Base-by-base conservation (phyloP, 2,329 filamentous ascomycete genomes). In the Alternaria novae-zelandiae region DNA sequence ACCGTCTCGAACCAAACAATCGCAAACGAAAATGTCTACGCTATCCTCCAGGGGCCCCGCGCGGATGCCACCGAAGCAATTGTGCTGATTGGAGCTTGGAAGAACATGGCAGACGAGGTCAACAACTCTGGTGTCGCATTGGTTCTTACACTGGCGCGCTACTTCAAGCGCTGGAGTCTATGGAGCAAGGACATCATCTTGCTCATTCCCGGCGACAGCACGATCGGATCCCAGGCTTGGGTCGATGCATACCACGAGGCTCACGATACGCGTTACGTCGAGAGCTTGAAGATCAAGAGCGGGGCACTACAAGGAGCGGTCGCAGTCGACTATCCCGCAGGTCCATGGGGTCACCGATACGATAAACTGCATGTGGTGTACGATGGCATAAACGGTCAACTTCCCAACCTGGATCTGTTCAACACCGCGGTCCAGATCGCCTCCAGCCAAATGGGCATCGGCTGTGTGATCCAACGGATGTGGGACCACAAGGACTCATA, bases 181-280 rank as follows among this genome's bases (percentile, higher is more conserved):
- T 99, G 96, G 96, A 97, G 94, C 63, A 99, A 99, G 81, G 96
- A 99, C 79, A 97, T 99, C 70, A 95, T 99, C 62, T 89, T 99
- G 71, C 82, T 99, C 6, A 87, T 99, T 50, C 90, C 96, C 0
- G 90, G 92, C 0, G 96, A 99, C 80, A 97, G 93, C 79, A 91
- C 90, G 63, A 91, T 92, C 11, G 96, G 95, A 1, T 93, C 94
- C 0, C 94, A 98, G 78, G 96, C 96, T 23, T 99, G 96, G 96
- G 93, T 97, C 9, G 94, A 97, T 76, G 96, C 96, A 2, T 99
- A 99, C 79, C 96, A 99, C 80, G 93, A 97, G 78, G 90, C 92
- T 20, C 94, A 97, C 74, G 86, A 91, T 69, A 86, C 90, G 0
- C 82, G 86, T 6, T 86, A 85, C 8, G 90, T 98, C 25, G 88